A percentile compares a stretch with the other conserved stretches of the same genome.
Conservation (phyloP, 108 stramenopile genomes). For the Aurantiochytrium sp. region DNA sequence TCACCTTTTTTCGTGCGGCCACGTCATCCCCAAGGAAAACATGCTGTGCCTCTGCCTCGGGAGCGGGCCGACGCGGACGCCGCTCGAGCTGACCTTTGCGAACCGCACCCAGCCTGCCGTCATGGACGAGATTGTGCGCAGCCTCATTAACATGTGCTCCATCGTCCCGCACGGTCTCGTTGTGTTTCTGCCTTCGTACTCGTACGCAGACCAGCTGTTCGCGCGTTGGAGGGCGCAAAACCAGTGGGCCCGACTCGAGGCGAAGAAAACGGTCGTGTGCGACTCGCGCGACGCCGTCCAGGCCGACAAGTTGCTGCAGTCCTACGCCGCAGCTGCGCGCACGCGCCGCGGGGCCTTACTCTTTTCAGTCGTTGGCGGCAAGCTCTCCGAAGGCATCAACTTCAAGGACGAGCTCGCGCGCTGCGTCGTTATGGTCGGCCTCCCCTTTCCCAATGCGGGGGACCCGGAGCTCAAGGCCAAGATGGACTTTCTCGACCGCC, state of each 20-base stretch:
- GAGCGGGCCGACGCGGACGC: constrained; percentile 53
- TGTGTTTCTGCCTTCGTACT: constrained; percentile 87
- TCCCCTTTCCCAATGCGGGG: constrained; percentile 92
- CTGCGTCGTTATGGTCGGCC: constrained; percentile 85
- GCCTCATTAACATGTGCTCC: constrained; percentile 64
- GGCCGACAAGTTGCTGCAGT: constrained; percentile 67
- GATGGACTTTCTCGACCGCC: constrained; percentile 62
- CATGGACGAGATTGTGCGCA: constrained; percentile 73
- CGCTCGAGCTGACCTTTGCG: constrained; percentile 79
- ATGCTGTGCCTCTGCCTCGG: constrained; percentile 51
- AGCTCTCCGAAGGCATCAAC: constrained; percentile 97
- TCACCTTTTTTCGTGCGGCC: constrained; percentile 86
- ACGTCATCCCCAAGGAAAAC: constrained; percentile 75
- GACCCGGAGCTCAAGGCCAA: constrained; percentile 91
- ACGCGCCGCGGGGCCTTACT: constrained; percentile 70
- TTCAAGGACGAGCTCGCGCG: constrained; percentile 94
- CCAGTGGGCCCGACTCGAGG: constrained; percentile 58
- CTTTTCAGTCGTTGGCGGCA: constrained; percentile 90
- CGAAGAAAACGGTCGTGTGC: constrained; percentile 61
- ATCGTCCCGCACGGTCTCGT: constrained; percentile 80
- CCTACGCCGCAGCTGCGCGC: constrained; percentile 58
- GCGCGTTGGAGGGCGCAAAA: constrained; percentile 66
- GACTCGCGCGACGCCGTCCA: constrained; percentile 75
- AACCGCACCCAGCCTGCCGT: constrained; percentile 54
- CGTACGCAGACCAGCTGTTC: constrained; percentile 75